Conservation (phyloP, 2,329 filamentous ascomycete species). For the Curvularia lunata region DNA sequence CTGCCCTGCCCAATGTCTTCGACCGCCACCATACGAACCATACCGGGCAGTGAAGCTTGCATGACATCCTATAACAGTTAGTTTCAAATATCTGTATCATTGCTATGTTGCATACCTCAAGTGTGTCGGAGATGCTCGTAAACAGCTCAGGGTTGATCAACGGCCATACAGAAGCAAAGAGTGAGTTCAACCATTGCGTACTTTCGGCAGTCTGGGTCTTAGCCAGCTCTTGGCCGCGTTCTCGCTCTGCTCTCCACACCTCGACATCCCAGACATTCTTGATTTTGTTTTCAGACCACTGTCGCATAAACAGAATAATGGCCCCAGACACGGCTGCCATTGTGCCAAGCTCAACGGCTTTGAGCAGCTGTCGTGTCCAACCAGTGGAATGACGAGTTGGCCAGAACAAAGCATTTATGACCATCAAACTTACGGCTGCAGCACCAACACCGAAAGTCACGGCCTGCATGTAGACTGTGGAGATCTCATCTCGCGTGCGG, state of each 20-base stretch:
- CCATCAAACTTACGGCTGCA: conserved; percentile 45
- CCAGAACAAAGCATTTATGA: conserved; percentile 45
- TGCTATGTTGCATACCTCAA: conserved; percentile 56
- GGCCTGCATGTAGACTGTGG: conserved; percentile 54
- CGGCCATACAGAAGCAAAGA: conserved; percentile 73
- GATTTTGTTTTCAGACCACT: conserved; percentile 68
- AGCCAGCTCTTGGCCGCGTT: conserved; percentile 57
- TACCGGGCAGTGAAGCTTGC: conserved; percentile 74
- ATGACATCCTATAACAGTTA: conserved; percentile 65
- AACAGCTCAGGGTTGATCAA: conserved; percentile 79
- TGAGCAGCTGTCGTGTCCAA: conserved; percentile 41
- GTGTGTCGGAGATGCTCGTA: conserved; percentile 68
- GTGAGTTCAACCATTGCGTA: conserved; percentile 73
- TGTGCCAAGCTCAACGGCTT: conserved; percentile 36
- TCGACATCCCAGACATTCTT: conserved; percentile 70
- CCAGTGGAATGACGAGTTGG: conserved; percentile 39
- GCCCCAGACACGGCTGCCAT: conserved; percentile 40
- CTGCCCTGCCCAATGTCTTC: conserved; percentile 79
- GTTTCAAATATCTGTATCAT: background rate
- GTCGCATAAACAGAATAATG: conserved; percentile 56
- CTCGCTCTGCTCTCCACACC: conserved; percentile 69
- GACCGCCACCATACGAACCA: conserved; percentile 76
- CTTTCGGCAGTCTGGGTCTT: conserved; percentile 65
- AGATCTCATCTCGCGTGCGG: conserved; percentile 53
- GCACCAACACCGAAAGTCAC: conserved; percentile 50